Conservation (phyloP, 768 basidiomycete species). For the Agrocybe praecox region DNA sequence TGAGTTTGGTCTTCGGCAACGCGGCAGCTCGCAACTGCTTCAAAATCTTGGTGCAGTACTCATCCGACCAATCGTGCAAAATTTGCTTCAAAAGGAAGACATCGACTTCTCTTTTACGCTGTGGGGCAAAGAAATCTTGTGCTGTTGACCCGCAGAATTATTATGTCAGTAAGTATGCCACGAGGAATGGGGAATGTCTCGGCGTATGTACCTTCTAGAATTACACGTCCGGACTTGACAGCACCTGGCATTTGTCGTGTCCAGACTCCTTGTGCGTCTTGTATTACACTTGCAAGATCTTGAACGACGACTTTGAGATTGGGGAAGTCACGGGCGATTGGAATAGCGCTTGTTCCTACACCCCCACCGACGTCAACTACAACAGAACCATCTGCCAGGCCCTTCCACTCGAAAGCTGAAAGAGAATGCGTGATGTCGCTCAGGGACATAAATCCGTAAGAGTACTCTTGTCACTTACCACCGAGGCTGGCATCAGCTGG, state of each 20-base stretch:
- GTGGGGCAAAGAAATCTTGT: conserved; percentile 41
- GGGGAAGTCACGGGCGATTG: conserved; percentile 36
- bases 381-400: conserved; percentile 48
- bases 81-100: conserved; percentile 62
- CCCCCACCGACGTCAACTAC: conserved; percentile 76
- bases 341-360: conserved; percentile 48
- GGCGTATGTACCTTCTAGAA: conserved; percentile 24
- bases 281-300: conserved; percentile 54
- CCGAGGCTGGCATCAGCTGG: conserved; percentile 16
- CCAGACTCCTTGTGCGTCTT: conserved; percentile 17
- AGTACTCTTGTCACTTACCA: conserved; percentile 17
- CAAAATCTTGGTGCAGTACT: conserved; percentile 37
- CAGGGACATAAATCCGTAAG: too few species aligned
- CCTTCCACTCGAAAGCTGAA: conserved; percentile 61
- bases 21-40: conserved; percentile 38
- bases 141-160: conserved; percentile 13
- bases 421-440: neutral
- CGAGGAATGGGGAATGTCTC: too few species aligned
- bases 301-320: conserved; percentile 59
- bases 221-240: conserved; percentile 26
- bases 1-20: conserved; percentile 32
- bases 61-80: conserved; percentile 68
- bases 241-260: conserved; percentile 21
- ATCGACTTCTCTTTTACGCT: conserved; percentile 38
- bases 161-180: neutral